Conservation (phyloP, 106 monocot genomes). For the Allium fistulosum region DNA sequence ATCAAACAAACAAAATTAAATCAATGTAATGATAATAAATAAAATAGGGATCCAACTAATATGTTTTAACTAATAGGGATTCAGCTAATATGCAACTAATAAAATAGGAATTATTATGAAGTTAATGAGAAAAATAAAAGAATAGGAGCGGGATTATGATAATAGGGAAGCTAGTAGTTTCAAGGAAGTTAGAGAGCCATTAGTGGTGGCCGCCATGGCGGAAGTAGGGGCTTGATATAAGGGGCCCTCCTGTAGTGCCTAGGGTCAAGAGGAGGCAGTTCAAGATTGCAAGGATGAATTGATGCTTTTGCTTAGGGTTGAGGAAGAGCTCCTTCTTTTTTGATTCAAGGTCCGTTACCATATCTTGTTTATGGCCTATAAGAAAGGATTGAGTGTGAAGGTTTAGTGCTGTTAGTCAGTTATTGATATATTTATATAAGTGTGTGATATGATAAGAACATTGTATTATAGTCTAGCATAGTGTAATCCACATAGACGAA, state of each 20-base stretch:
- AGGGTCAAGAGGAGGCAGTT: constrained; percentile 26
- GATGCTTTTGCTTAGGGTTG: constrained; percentile 1
- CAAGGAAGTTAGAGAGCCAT: constrained; percentile 55
- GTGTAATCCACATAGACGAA: too few species aligned
- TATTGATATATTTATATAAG: too few species aligned
- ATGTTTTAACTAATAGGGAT: too few species aligned
- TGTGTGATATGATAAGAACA: too few species aligned
- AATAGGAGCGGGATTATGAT: constrained; percentile 13
- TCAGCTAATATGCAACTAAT: too few species aligned
- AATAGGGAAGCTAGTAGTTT: constrained; percentile 19
- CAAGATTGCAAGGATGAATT: constrained; percentile 14
- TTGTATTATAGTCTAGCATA: too few species aligned
- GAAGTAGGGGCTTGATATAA: constrained; percentile 73
- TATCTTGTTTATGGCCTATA: not conserved
- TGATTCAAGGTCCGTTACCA: not conserved
- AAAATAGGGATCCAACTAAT: too few species aligned
- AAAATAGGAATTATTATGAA: not conserved
- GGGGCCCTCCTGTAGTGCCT: constrained; percentile 31
- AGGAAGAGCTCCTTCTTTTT: not conserved
- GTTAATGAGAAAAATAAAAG: constrained; percentile 3
- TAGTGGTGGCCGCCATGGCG: constrained; percentile 44
- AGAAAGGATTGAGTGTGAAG: not conserved
- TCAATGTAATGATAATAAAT: too few species aligned
- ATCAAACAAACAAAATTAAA: too few species aligned
- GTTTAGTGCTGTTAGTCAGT: not conserved